phyloP scores from a whole-genome alignment of 1,284 basidiomycete genomes.

The Schizophyllum commune region DNA sequence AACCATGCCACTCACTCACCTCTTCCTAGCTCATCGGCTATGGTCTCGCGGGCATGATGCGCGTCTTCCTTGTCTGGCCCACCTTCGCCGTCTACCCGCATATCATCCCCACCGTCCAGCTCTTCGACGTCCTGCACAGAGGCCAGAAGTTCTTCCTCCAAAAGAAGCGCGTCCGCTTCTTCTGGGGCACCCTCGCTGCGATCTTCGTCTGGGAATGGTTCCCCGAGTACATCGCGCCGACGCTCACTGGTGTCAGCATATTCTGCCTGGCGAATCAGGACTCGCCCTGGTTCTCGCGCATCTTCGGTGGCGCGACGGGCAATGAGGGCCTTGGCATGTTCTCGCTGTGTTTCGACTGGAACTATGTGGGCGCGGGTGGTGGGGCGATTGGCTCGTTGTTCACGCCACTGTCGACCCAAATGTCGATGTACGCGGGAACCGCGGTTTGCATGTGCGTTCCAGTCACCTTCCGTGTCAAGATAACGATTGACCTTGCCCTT shows the following conservation, averaged over 20 bases:
- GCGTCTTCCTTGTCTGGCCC: slow-evolving; percentile 20
- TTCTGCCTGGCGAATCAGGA: slow-evolving; percentile 49
- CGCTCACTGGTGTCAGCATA: slow-evolving; percentile 48
- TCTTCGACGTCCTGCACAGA: slow-evolving; percentile 37
- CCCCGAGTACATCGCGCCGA: slow-evolving; percentile 29
- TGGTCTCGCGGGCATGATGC: slow-evolving; percentile 7
- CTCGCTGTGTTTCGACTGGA: slow-evolving; percentile 21
- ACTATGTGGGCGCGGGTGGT: slow-evolving; percentile 35
- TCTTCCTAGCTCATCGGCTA: too few species aligned
- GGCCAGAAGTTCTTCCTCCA: slow-evolving; percentile 39
- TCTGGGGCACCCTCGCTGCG: slow-evolving; percentile 45
- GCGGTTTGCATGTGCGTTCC: slow-evolving; percentile 32
- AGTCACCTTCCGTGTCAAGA: too few species aligned
- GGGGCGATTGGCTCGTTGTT: slow-evolving; percentile 33
- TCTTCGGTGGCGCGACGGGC: neutral
- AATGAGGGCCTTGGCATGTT: neutral
- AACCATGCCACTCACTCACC: too few species aligned
- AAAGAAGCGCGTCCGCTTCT: slow-evolving; percentile 47
- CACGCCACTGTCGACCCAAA: slow-evolving; percentile 34
- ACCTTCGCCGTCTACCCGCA: slow-evolving; percentile 21
- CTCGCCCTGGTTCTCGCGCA: slow-evolving; percentile 31
- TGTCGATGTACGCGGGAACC: slow-evolving; percentile 30
- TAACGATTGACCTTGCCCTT: neutral
- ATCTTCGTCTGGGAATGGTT: slow-evolving; percentile 47
- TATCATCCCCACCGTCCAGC: slow-evolving; percentile 25